Evolutionary conservation across 2,329 filamentous ascomycete genomes (phyloP), one percentile per base, ranked within the genome.

Genomic region (Alternaria alternata): DNA sequence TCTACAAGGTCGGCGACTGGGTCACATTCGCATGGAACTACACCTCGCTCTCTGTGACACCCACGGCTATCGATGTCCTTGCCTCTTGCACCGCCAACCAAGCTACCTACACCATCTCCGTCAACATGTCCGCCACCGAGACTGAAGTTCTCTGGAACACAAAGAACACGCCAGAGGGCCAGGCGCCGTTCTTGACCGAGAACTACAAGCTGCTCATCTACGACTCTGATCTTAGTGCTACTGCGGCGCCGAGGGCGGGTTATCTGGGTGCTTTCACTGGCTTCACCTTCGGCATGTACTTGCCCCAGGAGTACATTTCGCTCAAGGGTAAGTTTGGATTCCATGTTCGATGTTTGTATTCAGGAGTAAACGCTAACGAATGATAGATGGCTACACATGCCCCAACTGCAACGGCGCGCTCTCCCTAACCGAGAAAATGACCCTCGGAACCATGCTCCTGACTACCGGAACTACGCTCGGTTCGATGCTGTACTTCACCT

Each of bases 11-110:
- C 66, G 86, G 86, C 18, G 82, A 89, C 44, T 82, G 81, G 60
- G 79, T 89, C 30, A 89, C 88, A 0, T 89, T 90, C 66, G 84
- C 81, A 20, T 91, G 88, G 88, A 90, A 91, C 77, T 90, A 89
- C 77, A 91, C 88, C 14, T 88, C 86, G 11, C 79, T 90, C 24
- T 83, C 81, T 20, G 81, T 85, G 18, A 87, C 85, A 0, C 88
- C 88, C 0, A 81, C 82, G 1, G 83, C 82, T 43, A 80, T 91
- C 67, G 87, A 90, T 66, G 82, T 90, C 38, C 77, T 89, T 43
- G 88, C 88, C 2, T 84, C 83, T 11, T 89, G 88, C 81, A 82
- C 82, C 36, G 75, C 81, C 60, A 89, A 89, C 77, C 79, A 82
- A 58, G 81, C 82, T 47, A 86, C 83, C 38, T 90, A 90, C 74